phyloP scores from a whole-genome alignment of 2,329 filamentous ascomycete species.

The Paracamarosporium sp. region DNA sequence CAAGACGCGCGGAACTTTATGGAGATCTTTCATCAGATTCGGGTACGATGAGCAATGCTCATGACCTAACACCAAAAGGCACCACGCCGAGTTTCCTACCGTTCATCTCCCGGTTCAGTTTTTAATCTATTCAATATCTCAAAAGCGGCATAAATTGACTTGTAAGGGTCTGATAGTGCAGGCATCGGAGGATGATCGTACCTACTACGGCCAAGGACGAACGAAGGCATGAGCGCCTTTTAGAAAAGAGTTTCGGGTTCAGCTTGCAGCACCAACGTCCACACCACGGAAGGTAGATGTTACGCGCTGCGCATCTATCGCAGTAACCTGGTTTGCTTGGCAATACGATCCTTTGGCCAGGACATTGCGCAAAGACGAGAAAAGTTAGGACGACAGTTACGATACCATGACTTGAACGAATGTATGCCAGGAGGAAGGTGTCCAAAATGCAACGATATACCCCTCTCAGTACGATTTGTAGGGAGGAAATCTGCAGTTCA shows the following conservation, averaged over 20 bases:
- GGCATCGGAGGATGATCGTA: not conserved
- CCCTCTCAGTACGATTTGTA: constrained; percentile 28
- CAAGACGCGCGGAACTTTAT: constrained; percentile 39
- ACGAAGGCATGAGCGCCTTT: not conserved
- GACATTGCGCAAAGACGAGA: not conserved
- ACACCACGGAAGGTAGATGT: too few relatives aligned
- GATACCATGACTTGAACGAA: constrained; percentile 27
- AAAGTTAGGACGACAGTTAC: constrained; percentile 9
- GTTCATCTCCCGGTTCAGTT: not conserved
- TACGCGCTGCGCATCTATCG: not conserved
- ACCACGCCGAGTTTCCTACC: not conserved
- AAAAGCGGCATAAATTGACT: not conserved
- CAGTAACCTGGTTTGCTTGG: not conserved
- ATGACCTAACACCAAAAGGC: not conserved
- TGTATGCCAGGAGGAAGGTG: constrained; percentile 35
- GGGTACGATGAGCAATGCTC: constrained; percentile 10
- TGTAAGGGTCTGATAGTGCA: not conserved
- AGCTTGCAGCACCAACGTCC: too few relatives aligned
- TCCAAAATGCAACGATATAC: constrained; percentile 42
- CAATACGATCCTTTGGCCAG: not conserved
- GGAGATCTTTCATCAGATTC: constrained; percentile 41
- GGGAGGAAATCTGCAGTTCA: constrained; percentile 11
- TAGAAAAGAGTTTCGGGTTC: too few relatives aligned
- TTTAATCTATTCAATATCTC: not conserved
- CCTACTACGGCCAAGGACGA: not conserved